These are phyloP conservation scores for Tylopilus cervinicoccineus DNA, from an alignment of 768 basidiomycete species.

Conservation along the genomic window DNA sequence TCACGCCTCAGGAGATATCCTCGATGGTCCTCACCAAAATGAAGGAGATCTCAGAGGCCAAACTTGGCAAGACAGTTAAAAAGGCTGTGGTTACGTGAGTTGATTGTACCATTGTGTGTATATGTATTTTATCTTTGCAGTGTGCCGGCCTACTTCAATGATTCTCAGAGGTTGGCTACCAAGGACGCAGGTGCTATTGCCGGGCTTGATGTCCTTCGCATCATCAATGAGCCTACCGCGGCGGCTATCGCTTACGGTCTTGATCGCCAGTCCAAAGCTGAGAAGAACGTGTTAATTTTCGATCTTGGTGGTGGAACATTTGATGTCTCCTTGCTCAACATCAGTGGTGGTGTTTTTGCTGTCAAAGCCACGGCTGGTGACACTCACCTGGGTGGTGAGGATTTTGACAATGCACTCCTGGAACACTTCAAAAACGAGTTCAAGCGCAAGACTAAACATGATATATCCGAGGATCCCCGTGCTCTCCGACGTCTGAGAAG, in stretches of 20 bases:
- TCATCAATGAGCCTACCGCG: conserved; percentile 99
- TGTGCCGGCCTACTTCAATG: conserved; percentile 99
- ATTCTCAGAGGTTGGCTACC: conserved; percentile 98
- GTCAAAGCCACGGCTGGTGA: conserved; percentile 99
- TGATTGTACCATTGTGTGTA: not conserved
- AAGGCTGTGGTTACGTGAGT: conserved; percentile 98
- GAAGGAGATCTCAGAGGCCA: conserved; percentile 99
- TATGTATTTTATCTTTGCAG: conserved; percentile 31
- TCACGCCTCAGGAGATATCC: conserved; percentile 99
- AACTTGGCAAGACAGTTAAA: conserved; percentile 96
- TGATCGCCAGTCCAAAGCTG: conserved; percentile 89
- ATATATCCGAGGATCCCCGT: conserved; percentile 96
- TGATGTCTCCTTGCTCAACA: conserved; percentile 98
- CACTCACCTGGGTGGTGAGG: conserved; percentile 99
- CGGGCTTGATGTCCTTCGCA: conserved; percentile 98
- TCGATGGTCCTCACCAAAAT: conserved; percentile 99
- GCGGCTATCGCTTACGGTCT: conserved; percentile 99
- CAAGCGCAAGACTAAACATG: conserved; percentile 94
- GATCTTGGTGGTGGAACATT: conserved; percentile 99
- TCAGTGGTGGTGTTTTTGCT: conserved; percentile 97
- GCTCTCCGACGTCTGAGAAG: conserved; percentile 93
- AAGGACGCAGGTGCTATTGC: conserved; percentile 99
- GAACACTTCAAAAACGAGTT: conserved; percentile 99
- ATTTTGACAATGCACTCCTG: conserved; percentile 97
- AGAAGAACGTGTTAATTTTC: conserved; percentile 99